These are phyloP conservation scores for Aspergillus persii DNA, from an alignment of 2,329 filamentous ascomycete genomes.

Conservation along the genomic window DNA sequence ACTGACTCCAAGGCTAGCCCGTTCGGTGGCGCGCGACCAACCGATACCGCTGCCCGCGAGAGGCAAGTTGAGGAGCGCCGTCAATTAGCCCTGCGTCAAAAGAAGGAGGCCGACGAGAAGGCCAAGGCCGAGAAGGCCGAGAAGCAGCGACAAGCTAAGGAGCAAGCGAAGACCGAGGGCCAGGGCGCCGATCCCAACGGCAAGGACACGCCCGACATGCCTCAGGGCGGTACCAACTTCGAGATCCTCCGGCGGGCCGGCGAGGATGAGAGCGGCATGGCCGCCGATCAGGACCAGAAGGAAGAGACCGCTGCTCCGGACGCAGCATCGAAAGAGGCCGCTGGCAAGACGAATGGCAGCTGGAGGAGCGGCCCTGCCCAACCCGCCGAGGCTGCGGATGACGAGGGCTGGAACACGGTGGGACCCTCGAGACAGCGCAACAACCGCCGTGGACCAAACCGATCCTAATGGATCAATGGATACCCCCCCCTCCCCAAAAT, in stretches of 20 bases:
- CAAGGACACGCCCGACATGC: conserved; percentile 41
- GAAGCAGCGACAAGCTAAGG: conserved; percentile 60
- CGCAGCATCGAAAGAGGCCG: conserved; percentile 54
- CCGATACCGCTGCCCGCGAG: conserved; percentile 88
- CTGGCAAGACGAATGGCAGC: conserved; percentile 40
- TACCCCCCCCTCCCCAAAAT: conserved; percentile 31
- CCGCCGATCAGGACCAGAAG: conserved; percentile 52
- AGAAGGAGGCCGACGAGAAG: conserved; percentile 84
- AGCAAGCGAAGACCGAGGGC: conserved; percentile 34
- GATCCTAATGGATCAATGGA: conserved; percentile 40
- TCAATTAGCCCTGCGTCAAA: conserved; percentile 69
- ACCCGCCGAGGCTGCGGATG: conserved; percentile 35
- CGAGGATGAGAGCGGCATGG: conserved; percentile 49
- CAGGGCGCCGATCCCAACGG: conserved; percentile 35
- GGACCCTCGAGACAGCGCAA: conserved; percentile 41
- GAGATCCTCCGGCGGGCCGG: conserved; percentile 55
- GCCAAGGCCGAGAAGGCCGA: conserved; percentile 68
- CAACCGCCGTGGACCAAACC: conserved; percentile 40
- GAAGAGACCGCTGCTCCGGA: conserved; percentile 49
- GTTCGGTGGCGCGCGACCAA: conserved; percentile 89
- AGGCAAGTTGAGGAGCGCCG: conserved; percentile 88
- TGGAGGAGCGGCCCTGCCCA: conserved; percentile 39
- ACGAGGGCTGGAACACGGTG: conserved; percentile 51
- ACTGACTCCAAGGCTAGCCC: conserved; percentile 80
- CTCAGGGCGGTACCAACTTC: conserved; percentile 49